Percentiles rank a stretch among this genome's conserved stretches.
Conservation (phyloP, 1,284 basidiomycete species). For the Fomitopsis betulina region DNA sequence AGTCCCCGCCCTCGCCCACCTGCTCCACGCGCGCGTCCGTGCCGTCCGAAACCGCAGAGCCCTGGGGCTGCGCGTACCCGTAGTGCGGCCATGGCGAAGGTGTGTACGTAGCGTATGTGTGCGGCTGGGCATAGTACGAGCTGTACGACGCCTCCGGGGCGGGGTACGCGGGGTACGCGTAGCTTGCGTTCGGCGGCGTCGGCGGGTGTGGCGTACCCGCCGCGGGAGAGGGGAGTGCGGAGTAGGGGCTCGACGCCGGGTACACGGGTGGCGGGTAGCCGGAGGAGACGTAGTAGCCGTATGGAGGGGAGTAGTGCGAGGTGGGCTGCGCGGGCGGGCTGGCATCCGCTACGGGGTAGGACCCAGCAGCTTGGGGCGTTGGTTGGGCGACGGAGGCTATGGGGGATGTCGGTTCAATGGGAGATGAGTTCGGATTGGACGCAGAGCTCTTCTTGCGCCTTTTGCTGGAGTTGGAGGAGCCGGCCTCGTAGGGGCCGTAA, state of each 20-base stretch:
- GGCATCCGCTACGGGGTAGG: slow-evolving; percentile 16
- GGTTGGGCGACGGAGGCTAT: slow-evolving; percentile 17
- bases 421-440: slow-evolving; percentile 17
- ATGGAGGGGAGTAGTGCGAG: slow-evolving; percentile 15
- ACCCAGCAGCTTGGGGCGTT: slow-evolving; percentile 9
- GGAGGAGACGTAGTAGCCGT: slow-evolving; percentile 22
- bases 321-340: slow-evolving; percentile 7
- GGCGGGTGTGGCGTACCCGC: slow-evolving; percentile 21
- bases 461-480: slow-evolving; percentile 26
- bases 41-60: slow-evolving; percentile 11
- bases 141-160: slow-evolving; percentile 6
- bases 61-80: slow-evolving; percentile 17
- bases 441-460: slow-evolving; percentile 27
- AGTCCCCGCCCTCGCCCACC: slow-evolving; percentile 12
- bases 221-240: slow-evolving; percentile 14
- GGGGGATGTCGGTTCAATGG: slow-evolving; percentile 17
- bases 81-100: slow-evolving; percentile 21
- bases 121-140: slow-evolving; percentile 16
- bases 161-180: slow-evolving; percentile 15
- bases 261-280: slow-evolving; percentile 17
- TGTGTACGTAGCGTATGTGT: slow-evolving; percentile 18
- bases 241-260: slow-evolving; percentile 19
- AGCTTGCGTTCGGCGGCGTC: slow-evolving; percentile 18
- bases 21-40: slow-evolving; percentile 1
- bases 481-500: slow-evolving; percentile 43